Conservation (phyloP, 2,329 filamentous ascomycete genomes). For the Aspergillus versicolor region DNA sequence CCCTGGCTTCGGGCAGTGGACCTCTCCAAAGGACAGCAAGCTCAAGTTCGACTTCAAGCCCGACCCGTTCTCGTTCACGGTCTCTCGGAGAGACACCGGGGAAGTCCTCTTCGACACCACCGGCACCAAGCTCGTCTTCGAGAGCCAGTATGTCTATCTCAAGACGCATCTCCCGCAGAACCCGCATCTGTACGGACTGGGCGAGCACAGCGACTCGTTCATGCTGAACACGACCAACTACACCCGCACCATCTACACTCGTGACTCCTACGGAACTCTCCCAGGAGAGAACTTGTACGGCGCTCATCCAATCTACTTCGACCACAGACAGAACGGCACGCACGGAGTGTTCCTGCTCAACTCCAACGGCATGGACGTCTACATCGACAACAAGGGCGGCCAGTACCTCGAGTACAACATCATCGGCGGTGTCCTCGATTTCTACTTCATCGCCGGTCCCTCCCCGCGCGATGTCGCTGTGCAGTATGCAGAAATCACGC, state of each 20-base stretch:
- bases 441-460: conserved; percentile 64
- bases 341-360: conserved; percentile 70
- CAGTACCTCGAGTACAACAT: conserved; percentile 79
- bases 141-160: conserved; percentile 74
- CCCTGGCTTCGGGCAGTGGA: conserved; percentile 41
- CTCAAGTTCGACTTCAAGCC: conserved; percentile 51
- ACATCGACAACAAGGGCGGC: conserved; percentile 62
- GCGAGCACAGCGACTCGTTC: conserved; percentile 73
- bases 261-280: conserved; percentile 64
- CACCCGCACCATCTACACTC: conserved; percentile 67
- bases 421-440: conserved; percentile 73
- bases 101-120: conserved; percentile 65
- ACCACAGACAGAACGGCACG: conserved; percentile 60
- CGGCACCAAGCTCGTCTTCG: conserved; percentile 66
- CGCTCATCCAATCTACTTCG: conserved; percentile 71
- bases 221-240: conserved; percentile 68
- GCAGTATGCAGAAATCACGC: conserved; percentile 60
- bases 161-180: conserved; percentile 67
- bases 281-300: conserved; percentile 68
- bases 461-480: conserved; percentile 57
- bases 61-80: conserved; percentile 66
- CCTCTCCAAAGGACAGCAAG: conserved; percentile 45
- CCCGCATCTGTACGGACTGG: conserved; percentile 74
- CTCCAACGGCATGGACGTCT: conserved; percentile 75
- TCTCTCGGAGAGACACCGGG: conserved; percentile 39